Conservation (phyloP, 2,329 filamentous ascomycete genomes). For the Fusarium secorum region DNA sequence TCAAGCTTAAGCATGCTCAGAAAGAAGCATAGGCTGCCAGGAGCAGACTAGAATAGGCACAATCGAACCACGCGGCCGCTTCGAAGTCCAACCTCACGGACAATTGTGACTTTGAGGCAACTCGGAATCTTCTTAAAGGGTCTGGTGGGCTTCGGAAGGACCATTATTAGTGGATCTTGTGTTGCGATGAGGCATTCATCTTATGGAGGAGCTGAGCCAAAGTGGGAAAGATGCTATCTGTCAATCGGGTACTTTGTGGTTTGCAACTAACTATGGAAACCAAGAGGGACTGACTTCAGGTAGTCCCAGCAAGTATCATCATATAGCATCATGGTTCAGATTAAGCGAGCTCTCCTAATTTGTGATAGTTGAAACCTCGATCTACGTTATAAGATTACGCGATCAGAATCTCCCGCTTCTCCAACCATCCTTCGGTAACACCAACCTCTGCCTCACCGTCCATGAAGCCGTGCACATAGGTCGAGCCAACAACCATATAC, state of each 20-base stretch:
- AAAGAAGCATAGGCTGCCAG: too few relatives aligned
- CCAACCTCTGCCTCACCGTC: constrained; percentile 4
- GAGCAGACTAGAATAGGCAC: too few relatives aligned
- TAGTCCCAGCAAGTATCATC: rapidly evolving
- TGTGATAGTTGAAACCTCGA: rapidly evolving
- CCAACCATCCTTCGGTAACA: background rate
- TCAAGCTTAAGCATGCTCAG: too few relatives aligned
- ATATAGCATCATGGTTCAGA: too few relatives aligned
- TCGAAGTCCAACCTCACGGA: too few relatives aligned
- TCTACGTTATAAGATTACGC: background rate
- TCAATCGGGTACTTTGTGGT: rapidly evolving
- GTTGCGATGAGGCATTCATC: too few relatives aligned
- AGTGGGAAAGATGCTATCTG: background rate
- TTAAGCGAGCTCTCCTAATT: background rate
- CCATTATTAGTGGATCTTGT: too few relatives aligned
- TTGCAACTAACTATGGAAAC: rapidly evolving
- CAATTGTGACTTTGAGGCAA: too few relatives aligned
- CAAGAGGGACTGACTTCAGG: rapidly evolving
- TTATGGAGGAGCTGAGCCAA: too few relatives aligned
- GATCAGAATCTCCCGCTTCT: constrained; percentile 5
- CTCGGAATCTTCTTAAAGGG: too few relatives aligned
- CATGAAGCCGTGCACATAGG: constrained; percentile 31
- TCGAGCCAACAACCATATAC: constrained; percentile 3
- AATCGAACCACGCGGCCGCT: too few relatives aligned
- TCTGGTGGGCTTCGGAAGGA: too few relatives aligned